Base-by-base conservation (phyloP, 2,329 filamentous ascomycete species). In the Verticillium isaacii region DNA sequence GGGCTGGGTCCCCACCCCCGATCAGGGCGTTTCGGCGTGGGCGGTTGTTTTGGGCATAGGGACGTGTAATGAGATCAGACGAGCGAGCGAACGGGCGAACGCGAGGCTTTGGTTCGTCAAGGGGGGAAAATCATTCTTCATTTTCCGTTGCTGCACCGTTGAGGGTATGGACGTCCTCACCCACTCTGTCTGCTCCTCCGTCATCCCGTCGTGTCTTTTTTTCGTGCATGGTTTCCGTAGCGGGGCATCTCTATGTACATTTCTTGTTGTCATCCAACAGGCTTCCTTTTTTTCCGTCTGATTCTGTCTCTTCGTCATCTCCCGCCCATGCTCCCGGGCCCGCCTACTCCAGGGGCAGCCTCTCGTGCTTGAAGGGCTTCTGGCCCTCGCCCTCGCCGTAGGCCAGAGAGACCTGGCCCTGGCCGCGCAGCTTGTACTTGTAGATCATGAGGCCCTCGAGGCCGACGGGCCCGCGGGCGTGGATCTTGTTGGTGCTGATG, bases 401-500 rank as follows among this genome's bases (percentile, higher is more conserved):
- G 60, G 86, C 87, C 0, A 85, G 85, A 25, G 91, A 92, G n/a
- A 88, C 82, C 67, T 99, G 95, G 11, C 93, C 95, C 63, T 85
- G 80, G 0, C 94, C 95, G 41, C 90, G 82, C 65, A 99, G 83
- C 75, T 95, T 87, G 81, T 97, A 99, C 81, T 97, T 97, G 79
- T 99, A 97, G 65, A 98, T 98, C 73, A 92, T 97, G 74, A 99
- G 77, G 0, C 95, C 95, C 72, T 98, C 95, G 59, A 99, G 79
- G 1, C 95, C 95, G 6, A 99, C 95, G 0, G 95, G 95, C 0
- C 95, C 95, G 58, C 95, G 83, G 1, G 92, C 91, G 74, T 99
- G 95, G 66, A 99, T 97, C 81, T 98, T 99, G 81, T 97, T 99
- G 58, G 95, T 99, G 78, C 91, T 96, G 77, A 99, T 98, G 60